Percentiles rank a stretch among this genome's conserved stretches.
Evolutionary conservation across 345 rosid species (phyloP).

Genomic region (Acer saccharum): DNA sequence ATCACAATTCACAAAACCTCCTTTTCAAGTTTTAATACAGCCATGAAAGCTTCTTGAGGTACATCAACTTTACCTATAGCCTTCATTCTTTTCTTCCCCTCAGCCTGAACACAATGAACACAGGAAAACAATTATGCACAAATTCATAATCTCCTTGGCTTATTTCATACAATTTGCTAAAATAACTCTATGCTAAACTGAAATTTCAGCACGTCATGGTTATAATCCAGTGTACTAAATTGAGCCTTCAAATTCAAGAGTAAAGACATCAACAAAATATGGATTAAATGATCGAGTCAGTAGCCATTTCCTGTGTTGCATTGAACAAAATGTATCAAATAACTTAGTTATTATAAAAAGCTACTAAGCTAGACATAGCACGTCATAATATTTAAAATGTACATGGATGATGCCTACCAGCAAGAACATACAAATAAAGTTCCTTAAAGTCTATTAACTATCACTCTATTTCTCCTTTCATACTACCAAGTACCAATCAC

Average conservation of each 20-base stretch:
- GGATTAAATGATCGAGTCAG: background rate
- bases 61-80: slow-evolving; percentile 96
- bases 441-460: too few species aligned
- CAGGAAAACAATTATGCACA: background rate
- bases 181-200: background rate
- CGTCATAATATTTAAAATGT: too few species aligned
- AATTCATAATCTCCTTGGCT: background rate
- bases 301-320: slow-evolving; percentile 2
- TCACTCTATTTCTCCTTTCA: too few species aligned
- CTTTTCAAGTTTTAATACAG: slow-evolving; percentile 91
- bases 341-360: background rate
- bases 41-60: slow-evolving; percentile 99
- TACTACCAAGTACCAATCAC: too few species aligned
- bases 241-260: background rate
- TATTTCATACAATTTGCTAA: background rate
- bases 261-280: background rate
- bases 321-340: background rate
- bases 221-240: background rate
- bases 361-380: background rate
- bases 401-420: too few species aligned
- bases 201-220: background rate
- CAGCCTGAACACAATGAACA: slow-evolving; percentile 55
- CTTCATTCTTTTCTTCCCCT: slow-evolving; percentile 98
- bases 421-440: too few species aligned
- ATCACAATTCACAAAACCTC: slow-evolving; percentile 75